Percentiles rank a stretch among this genome's conserved stretches.
phyloP scores from a whole-genome alignment of 2,329 filamentous ascomycete species.

The Fusarium sp. region DNA sequence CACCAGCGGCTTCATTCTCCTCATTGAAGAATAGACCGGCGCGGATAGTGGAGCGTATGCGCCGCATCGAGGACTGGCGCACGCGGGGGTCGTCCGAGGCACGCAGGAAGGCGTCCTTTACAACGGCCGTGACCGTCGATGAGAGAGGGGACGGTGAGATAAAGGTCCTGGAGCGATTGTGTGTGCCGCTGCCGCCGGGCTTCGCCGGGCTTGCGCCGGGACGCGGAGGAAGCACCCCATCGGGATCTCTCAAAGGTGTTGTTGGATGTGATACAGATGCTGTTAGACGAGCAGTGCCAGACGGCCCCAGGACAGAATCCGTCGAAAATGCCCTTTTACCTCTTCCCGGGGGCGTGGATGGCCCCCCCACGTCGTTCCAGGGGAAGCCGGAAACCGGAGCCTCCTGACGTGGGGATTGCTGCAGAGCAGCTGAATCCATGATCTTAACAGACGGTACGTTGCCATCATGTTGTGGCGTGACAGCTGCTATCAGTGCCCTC shows the following conservation, averaged over 20 bases:
- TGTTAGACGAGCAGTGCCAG: slow-evolving; percentile 18
- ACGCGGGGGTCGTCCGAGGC: slow-evolving; percentile 56
- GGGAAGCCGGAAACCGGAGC: slow-evolving; percentile 58
- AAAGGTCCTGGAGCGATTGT: slow-evolving; percentile 58
- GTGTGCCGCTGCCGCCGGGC: slow-evolving; percentile 37
- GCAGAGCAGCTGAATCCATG: slow-evolving; percentile 47
- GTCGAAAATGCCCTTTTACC: slow-evolving; percentile 54
- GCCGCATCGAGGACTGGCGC: slow-evolving; percentile 59
- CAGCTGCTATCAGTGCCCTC: slow-evolving; percentile 46
- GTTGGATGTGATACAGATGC: slow-evolving; percentile 47
- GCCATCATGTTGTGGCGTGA: slow-evolving; percentile 51
- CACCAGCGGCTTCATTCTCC: slow-evolving; percentile 51
- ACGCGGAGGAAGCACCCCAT: slow-evolving; percentile 47
- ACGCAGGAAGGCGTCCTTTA: slow-evolving; percentile 67
- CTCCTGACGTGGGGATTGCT: slow-evolving; percentile 51
- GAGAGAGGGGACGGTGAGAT: slow-evolving; percentile 72
- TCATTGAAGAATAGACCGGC: slow-evolving; percentile 67
- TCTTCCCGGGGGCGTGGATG: slow-evolving; percentile 47
- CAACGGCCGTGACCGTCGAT: slow-evolving; percentile 68
- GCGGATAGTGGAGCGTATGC: slow-evolving; percentile 63
- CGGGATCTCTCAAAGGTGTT: slow-evolving; percentile 50
- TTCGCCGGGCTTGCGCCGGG: slow-evolving; percentile 46
- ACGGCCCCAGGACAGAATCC: slow-evolving; percentile 49
- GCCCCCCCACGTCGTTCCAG: slow-evolving; percentile 55
- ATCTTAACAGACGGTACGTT: slow-evolving; percentile 53